Conservation (phyloP, 1,139 yeast species). For the Taiozyma sp. region DNA sequence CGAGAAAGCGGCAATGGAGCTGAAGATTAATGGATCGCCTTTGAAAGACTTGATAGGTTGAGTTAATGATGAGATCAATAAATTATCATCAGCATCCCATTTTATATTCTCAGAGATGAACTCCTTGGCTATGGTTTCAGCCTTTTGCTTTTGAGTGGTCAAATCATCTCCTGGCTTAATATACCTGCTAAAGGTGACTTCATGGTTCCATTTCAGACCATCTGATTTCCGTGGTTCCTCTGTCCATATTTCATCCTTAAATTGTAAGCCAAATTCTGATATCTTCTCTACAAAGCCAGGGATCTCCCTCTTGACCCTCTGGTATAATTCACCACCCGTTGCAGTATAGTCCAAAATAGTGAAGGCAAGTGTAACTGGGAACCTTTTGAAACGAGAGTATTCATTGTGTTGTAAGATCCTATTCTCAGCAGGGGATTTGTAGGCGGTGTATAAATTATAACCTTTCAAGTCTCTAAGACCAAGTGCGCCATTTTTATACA, state of each 20-base stretch:
- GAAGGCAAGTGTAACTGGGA: slow-evolving; percentile 26
- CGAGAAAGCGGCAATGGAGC: slow-evolving; percentile 24
- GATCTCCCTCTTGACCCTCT: slow-evolving; percentile 15
- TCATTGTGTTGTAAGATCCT: slow-evolving; percentile 28
- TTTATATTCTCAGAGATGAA: slow-evolving; percentile 25
- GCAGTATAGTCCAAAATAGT: slow-evolving; percentile 22
- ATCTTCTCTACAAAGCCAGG: slow-evolving; percentile 25
- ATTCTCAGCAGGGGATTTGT: slow-evolving; percentile 23
- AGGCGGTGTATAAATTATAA: slow-evolving; percentile 25
- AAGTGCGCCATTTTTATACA: slow-evolving; percentile 8
- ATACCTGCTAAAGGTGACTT: slow-evolving; percentile 27
- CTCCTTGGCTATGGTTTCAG: slow-evolving; percentile 21
- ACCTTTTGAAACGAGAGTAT: slow-evolving; percentile 26
- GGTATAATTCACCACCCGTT: slow-evolving; percentile 27
- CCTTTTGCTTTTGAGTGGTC: slow-evolving; percentile 23
- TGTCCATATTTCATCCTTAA: slow-evolving; percentile 20
- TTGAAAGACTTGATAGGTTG: slow-evolving; percentile 22
- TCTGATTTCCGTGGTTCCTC: slow-evolving; percentile 12
- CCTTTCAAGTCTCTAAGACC: slow-evolving; percentile 25
- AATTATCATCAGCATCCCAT: slow-evolving; percentile 24
- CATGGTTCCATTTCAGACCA: slow-evolving; percentile 24
- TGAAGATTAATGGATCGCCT: slow-evolving; percentile 22
- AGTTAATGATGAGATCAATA: slow-evolving; percentile 26
- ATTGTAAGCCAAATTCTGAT: slow-evolving; percentile 22
- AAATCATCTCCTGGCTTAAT: slow-evolving; percentile 20